A percentile compares a stretch with the other conserved stretches of the same genome.
These are phyloP conservation scores for Crepidotus variabilis DNA, from an alignment of 768 basidiomycete genomes.

Conservation along the genomic window DNA sequence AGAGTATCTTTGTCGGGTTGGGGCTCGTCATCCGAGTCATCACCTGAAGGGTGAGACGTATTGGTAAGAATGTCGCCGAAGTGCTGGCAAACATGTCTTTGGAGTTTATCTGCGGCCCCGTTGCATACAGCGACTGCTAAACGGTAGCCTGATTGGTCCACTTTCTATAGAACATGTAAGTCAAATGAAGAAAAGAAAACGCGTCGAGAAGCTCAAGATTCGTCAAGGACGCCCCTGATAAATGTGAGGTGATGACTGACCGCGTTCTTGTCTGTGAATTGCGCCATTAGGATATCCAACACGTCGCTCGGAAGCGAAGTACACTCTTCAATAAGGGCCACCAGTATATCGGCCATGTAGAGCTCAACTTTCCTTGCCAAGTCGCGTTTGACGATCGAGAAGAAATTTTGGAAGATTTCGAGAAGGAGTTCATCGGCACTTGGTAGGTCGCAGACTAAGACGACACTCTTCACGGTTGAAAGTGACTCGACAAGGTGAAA, in stretches of 20 bases:
- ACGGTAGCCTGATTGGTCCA: conserved; percentile 74
- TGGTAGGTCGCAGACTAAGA: conserved; percentile 89
- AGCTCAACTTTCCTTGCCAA: conserved; percentile 77
- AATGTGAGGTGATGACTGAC: conserved; percentile 35
- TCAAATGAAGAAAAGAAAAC: neutral
- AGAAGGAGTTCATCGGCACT: conserved; percentile 80
- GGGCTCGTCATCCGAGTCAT: conserved; percentile 54
- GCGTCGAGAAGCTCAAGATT: neutral
- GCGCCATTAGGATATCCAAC: conserved; percentile 76
- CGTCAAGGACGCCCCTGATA: neutral
- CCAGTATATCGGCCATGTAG: conserved; percentile 85
- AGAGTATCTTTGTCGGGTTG: conserved; percentile 38
- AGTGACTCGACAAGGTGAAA: conserved; percentile 93
- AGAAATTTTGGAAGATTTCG: conserved; percentile 82
- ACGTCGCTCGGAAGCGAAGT: conserved; percentile 73
- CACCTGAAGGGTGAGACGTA: conserved; percentile 31
- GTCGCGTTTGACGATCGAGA: conserved; percentile 71
- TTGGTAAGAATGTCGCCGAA: conserved; percentile 80
- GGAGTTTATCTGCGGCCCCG: conserved; percentile 77
- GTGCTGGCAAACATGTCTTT: conserved; percentile 86
- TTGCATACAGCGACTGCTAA: conserved; percentile 87
- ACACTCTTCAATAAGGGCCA: conserved; percentile 86
- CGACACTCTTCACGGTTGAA: conserved; percentile 91
- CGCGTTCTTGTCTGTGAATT: conserved; percentile 78
- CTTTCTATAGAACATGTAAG: conserved; percentile 30